Percentiles rank a stretch among this genome's conserved stretches.
These are phyloP conservation scores for Neonectria magnoliae DNA, from an alignment of 2,329 filamentous ascomycete species.

Conservation along the genomic window DNA sequence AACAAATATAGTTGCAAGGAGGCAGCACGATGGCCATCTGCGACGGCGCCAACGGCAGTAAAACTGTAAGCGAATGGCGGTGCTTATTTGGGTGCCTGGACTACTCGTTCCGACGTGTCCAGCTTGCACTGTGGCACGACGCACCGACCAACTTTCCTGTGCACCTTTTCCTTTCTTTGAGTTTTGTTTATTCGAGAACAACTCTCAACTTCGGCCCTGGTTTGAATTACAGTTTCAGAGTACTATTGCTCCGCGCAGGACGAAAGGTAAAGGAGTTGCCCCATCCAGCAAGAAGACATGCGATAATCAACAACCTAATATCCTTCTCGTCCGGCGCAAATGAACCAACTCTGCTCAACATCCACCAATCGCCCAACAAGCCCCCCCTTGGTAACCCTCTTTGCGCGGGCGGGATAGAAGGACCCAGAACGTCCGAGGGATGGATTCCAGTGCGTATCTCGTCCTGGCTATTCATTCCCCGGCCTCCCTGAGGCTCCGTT, in stretches of 20 bases:
- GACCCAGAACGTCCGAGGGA: slow-evolving; percentile 18
- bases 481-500: slow-evolving; percentile 15
- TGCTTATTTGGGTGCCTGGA: neutral
- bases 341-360: slow-evolving; percentile 6
- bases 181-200: neutral
- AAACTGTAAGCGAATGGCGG: neutral
- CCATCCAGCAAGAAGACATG: neutral
- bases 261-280: neutral
- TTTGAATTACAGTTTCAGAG: neutral
- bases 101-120: neutral
- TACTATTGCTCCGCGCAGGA: neutral
- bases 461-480: neutral
- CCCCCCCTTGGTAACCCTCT: neutral
- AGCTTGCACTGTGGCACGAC: neutral
- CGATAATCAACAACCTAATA: slow-evolving; percentile 2
- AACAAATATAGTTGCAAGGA: neutral
- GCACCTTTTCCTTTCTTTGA: neutral
- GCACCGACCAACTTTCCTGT: neutral
- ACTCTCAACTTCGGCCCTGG: neutral
- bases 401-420: slow-evolving; percentile 8
- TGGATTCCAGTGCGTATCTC: slow-evolving; percentile 13
- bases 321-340: slow-evolving; percentile 13
- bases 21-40: too few relatives aligned
- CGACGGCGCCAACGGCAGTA: too few relatives aligned
- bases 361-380: slow-evolving; percentile 22